These are phyloP conservation scores for Arthrobotrys entomopaga DNA, from an alignment of 2,329 filamentous ascomycete species.

Conservation along the genomic window DNA sequence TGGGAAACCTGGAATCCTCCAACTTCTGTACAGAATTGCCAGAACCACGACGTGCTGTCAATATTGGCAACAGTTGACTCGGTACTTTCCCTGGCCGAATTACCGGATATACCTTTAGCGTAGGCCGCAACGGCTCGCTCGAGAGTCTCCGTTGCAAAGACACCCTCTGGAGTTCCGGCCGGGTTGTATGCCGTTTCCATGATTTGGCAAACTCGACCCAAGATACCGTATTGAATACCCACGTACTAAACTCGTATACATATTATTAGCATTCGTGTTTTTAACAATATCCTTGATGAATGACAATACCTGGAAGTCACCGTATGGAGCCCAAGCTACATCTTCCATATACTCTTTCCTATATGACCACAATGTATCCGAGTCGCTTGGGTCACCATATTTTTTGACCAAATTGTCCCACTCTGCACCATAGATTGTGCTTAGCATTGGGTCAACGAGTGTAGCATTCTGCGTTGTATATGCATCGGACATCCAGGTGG, in stretches of 20 bases:
- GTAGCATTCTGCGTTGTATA: conserved; percentile 57
- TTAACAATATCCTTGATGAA: background rate
- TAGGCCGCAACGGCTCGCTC: conserved; percentile 25
- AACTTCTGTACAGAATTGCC: conserved; percentile 61
- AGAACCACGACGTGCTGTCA: conserved; percentile 51
- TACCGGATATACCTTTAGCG: background rate
- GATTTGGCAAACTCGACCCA: conserved; percentile 62
- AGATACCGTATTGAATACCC: conserved; percentile 61
- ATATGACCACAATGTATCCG: conserved; percentile 15
- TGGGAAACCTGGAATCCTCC: conserved; percentile 58
- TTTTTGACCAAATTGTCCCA: conserved; percentile 16
- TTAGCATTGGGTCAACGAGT: conserved; percentile 62
- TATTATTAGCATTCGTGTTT: conserved; percentile 52
- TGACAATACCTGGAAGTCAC: conserved; percentile 60
- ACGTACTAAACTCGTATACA: conserved; percentile 60
- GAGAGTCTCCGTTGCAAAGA: conserved; percentile 32
- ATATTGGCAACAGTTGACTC: background rate
- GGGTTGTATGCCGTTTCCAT: conserved; percentile 60
- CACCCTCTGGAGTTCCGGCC: conserved; percentile 56
- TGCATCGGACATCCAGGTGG: conserved; percentile 43
- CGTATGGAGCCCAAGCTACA: conserved; percentile 57
- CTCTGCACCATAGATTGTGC: conserved; percentile 8
- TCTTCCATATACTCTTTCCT: conserved; percentile 23
- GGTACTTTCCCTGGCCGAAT: background rate
- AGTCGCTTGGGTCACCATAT: conserved; percentile 2